Conservation (phyloP, 495 filamentous ascomycete species). For the Daldinia concentrica region DNA sequence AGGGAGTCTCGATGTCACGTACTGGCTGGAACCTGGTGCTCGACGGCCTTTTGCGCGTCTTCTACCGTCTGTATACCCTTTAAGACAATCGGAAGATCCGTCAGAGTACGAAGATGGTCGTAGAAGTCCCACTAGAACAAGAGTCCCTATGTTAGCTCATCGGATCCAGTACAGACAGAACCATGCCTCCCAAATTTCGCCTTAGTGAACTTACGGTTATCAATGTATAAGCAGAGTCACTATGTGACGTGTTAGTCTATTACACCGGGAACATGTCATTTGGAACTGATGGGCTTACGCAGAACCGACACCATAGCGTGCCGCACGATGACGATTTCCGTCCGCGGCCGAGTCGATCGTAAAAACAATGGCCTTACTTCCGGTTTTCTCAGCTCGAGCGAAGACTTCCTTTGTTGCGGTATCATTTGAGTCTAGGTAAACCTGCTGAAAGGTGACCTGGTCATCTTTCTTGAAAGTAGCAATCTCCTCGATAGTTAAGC, state of each 20-base stretch:
- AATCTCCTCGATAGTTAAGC: constrained; percentile 51
- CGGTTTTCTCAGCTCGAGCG: constrained; percentile 43
- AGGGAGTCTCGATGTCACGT: background rate
- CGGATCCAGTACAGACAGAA: background rate
- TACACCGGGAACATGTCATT: background rate
- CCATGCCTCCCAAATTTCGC: background rate
- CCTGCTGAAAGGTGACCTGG: constrained; percentile 52
- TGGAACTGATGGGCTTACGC: constrained; percentile 37
- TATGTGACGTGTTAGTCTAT: constrained; percentile 16
- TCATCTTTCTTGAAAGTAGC: constrained; percentile 41
- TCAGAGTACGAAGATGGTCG: constrained; percentile 47
- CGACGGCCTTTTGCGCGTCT: constrained; percentile 51
- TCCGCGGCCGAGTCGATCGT: constrained; percentile 53
- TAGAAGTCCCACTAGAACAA: constrained; percentile 41
- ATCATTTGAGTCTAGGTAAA: constrained; percentile 52
- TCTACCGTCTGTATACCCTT: constrained; percentile 58
- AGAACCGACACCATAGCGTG: constrained; percentile 46
- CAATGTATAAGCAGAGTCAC: constrained; percentile 32
- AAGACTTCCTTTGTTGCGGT: constrained; percentile 46
- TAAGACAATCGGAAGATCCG: constrained; percentile 50
- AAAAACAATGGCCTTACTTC: constrained; percentile 53
- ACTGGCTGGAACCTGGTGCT: constrained; percentile 40
- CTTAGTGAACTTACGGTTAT: constrained; percentile 38
- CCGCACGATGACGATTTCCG: constrained; percentile 52
- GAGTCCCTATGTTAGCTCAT: constrained; percentile 17